Base-by-base conservation (phyloP, 441 rosid species). In the Brassica balearica region DNA sequence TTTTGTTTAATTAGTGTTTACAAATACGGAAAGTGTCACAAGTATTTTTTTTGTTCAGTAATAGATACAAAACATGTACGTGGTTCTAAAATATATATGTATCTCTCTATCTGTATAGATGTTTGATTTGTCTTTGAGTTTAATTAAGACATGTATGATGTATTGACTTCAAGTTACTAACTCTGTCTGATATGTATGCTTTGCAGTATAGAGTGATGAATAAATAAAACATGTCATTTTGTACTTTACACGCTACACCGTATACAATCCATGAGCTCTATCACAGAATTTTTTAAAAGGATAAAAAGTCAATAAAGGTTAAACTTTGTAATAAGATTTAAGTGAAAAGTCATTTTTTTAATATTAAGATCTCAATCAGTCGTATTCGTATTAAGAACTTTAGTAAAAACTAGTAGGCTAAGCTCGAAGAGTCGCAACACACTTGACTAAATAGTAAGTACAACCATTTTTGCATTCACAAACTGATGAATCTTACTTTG, bases 1-100 rank as follows among this genome's bases (percentile, higher is more conserved):
- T 11, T 25, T 46, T 72, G 61, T 10, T 20, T 72, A n/a, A 25
- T 22, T 25, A 25, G 27, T 25, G 27, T 25, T 25, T 66, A 59
- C 73, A 78, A 41, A 55, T 43, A 5, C 4, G 38, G 73, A 71
- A 25, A 25, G 22, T 11, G 17, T 51, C 20, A 8, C 65, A 55
- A 63, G 4, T 77, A 22, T 53, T 71, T 20, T 69, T 71, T 66
- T 72, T 68, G 65, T 67, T 72, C 29, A 78, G 60, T 8, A 5
- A 65, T 59, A 46, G 38, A 72, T 60, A 67, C 19, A 34, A 29
- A 15, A 78, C 56, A 63, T 51, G 43, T 46, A 67, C 25, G 19
- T 53, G 46, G 11, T 9, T 43, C 3, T 43, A 61, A 5, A 65
- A 43, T 43, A 61, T 10, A 61, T 72, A 7, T 11, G 29, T 72